phyloP scores from a whole-genome alignment of 176 grass and related monocot species.

The Musa acuminata region DNA sequence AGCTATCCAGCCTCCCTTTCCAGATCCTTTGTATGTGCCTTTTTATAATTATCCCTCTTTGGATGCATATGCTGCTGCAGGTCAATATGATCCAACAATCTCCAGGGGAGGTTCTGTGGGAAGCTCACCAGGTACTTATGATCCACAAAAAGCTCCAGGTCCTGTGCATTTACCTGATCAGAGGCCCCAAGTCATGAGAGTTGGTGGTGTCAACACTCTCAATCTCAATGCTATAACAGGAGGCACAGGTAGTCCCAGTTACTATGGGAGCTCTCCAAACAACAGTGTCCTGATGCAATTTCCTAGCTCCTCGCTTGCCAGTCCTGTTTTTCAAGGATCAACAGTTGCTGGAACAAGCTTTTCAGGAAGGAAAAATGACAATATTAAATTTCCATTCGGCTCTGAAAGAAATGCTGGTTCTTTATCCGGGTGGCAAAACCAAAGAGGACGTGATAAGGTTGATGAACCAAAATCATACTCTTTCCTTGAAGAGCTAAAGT shows the following conservation, averaged over 20 bases:
- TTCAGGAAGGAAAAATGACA: conserved; percentile 57
- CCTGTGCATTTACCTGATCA: conserved; percentile 45
- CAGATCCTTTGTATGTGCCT: conserved; percentile 51
- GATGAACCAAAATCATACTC: conserved; percentile 58
- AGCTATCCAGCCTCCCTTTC: conserved; percentile 51
- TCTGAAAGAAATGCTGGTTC: conserved; percentile 32
- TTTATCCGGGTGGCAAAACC: conserved; percentile 46
- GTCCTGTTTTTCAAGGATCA: conserved; percentile 48
- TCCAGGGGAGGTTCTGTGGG: conserved; percentile 46
- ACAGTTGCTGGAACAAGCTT: conserved; percentile 27
- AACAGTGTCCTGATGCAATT: conserved; percentile 41
- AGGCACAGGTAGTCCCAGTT: conserved; percentile 34
- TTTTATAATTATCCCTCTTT: conserved; percentile 61
- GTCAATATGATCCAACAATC: conserved; percentile 51
- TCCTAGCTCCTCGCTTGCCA: conserved; percentile 23
- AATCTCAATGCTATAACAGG: conserved; percentile 41
- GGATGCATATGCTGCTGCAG: conserved; percentile 39
- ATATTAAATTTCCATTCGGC: conserved; percentile 29
- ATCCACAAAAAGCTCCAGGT: conserved; percentile 36
- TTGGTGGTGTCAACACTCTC: conserved; percentile 37
- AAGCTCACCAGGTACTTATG: conserved; percentile 44
- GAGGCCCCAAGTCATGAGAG: conserved; percentile 38
- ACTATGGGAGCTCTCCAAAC: conserved; percentile 38
- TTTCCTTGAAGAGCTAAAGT: conserved; percentile 84
- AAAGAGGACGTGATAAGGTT: conserved; percentile 48